phyloP scores from a whole-genome alignment of 169 alveolate genomes.

The Theileria annulata region DNA sequence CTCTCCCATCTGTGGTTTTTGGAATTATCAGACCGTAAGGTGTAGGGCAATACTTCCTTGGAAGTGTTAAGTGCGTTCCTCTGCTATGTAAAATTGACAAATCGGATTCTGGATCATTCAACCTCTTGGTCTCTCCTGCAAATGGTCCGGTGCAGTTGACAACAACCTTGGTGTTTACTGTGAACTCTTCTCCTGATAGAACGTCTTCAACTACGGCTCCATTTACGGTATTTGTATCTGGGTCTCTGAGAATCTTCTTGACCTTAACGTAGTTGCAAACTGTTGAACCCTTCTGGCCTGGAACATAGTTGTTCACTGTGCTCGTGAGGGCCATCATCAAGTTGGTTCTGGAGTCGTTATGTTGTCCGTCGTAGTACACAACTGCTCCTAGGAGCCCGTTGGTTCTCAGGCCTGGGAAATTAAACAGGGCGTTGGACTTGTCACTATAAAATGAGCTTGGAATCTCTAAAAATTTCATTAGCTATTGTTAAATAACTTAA shows the following conservation, averaged over 20 bases:
- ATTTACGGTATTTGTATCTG: conserved; percentile 69
- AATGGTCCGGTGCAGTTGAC: conserved; percentile 90
- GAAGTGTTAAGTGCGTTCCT: conserved; percentile 84
- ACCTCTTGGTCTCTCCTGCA: conserved; percentile 76
- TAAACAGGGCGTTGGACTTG: conserved; percentile 67
- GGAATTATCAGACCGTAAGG: conserved; percentile 87
- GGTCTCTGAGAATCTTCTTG: conserved; percentile 74
- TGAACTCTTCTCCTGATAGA: conserved; percentile 77
- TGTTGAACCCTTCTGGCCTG: conserved; percentile 85
- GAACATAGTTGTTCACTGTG: conserved; percentile 79
- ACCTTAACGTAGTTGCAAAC: conserved; percentile 87
- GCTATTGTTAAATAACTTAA: not conserved
- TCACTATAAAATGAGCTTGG: conserved; percentile 74
- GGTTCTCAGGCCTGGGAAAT: conserved; percentile 72
- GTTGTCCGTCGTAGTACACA: conserved; percentile 89
- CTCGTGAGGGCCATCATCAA: conserved; percentile 84
- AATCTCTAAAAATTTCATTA: conserved; percentile 54
- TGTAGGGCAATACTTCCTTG: conserved; percentile 76
- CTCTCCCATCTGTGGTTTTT: conserved; percentile 90
- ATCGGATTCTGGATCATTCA: conserved; percentile 64
- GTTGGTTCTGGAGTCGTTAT: conserved; percentile 88
- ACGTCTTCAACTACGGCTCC: conserved; percentile 85
- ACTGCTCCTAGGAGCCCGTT: conserved; percentile 80
- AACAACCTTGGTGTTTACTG: conserved; percentile 83
- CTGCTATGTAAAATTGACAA: conserved; percentile 63